A percentile compares a stretch with the other conserved stretches of the same genome.
Evolutionary conservation across 345 rosid species (phyloP).

Genomic region (Linum tenue): DNA sequence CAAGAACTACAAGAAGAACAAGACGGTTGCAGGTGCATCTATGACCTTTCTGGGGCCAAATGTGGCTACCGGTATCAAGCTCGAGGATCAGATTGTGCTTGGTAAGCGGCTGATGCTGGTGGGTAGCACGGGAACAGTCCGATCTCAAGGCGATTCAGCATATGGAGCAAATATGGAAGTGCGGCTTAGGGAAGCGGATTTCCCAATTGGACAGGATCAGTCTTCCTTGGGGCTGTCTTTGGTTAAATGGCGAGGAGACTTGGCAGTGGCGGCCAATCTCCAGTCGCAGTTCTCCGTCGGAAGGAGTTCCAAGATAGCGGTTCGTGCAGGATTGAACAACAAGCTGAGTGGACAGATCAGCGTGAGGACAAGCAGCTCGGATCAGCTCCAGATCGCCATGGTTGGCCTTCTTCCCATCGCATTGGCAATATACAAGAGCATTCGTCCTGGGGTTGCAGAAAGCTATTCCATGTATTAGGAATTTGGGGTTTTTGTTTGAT

Average conservation of each 20-base stretch:
- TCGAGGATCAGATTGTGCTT: slow-evolving; percentile 74
- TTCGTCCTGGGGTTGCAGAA: slow-evolving; percentile 55
- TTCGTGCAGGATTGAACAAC: slow-evolving; percentile 93
- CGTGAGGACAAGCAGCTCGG: slow-evolving; percentile 77
- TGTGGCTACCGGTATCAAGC: slow-evolving; percentile 68
- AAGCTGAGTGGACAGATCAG: slow-evolving; percentile 81
- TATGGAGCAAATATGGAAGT: slow-evolving; percentile 91
- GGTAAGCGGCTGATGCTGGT: slow-evolving; percentile 71
- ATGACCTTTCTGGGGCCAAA: slow-evolving; percentile 83
- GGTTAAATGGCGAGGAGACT: slow-evolving; percentile 90
- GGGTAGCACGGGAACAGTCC: slow-evolving; percentile 76
- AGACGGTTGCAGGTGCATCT: slow-evolving; percentile 62
- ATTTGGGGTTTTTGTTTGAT: too few relatives aligned
- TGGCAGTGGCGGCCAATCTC: slow-evolving; percentile 82
- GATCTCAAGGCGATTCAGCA: slow-evolving; percentile 73
- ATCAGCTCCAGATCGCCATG: slow-evolving; percentile 34
- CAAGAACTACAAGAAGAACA: slow-evolving; percentile 63
- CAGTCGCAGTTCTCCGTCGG: slow-evolving; percentile 83
- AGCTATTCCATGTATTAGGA: slow-evolving; percentile 58
- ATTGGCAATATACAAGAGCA: slow-evolving; percentile 55
- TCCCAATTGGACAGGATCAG: slow-evolving; percentile 88
- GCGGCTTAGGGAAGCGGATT: slow-evolving; percentile 69
- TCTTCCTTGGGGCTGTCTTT: slow-evolving; percentile 73
- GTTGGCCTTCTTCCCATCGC: slow-evolving; percentile 40
- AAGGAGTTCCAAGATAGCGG: slow-evolving; percentile 56